phyloP scores from a whole-genome alignment of 2,329 filamentous ascomycete genomes.

The Dactylellina drechsleri region DNA sequence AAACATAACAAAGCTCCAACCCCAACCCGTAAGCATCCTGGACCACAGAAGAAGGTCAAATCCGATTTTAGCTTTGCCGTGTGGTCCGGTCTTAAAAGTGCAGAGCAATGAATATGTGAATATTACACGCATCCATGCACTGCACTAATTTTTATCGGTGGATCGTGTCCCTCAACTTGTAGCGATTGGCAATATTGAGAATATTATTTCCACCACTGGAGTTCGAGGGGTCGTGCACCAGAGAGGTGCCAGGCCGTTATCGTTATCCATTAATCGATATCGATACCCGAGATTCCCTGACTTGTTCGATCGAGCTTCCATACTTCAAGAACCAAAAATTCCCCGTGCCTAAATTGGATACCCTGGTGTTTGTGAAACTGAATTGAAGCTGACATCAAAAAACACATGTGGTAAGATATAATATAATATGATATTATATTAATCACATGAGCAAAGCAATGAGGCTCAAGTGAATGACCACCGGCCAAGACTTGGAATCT shows the following conservation, averaged over 20 bases:
- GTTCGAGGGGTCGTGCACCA: slow-evolving; percentile 4
- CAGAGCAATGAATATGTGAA: neutral
- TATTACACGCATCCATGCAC: neutral
- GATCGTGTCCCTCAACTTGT: too few relatives aligned
- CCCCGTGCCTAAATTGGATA: neutral
- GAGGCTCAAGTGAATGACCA: slow-evolving; percentile 12
- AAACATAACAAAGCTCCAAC: slow-evolving; percentile 22
- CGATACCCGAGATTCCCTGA: slow-evolving; percentile 14
- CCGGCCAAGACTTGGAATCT: neutral
- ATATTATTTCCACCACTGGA: neutral
- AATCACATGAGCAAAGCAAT: slow-evolving; percentile 6
- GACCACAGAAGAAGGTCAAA: slow-evolving; percentile 22
- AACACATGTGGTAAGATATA: neutral
- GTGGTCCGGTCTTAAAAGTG: neutral
- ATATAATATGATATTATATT: neutral
- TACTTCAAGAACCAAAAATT: neutral
- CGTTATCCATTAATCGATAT: neutral
- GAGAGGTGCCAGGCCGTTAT: too few relatives aligned
- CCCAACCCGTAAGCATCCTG: slow-evolving; percentile 18
- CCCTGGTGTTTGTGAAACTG: neutral
- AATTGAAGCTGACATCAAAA: neutral
- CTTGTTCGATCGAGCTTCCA: neutral
- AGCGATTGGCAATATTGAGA: too few relatives aligned
- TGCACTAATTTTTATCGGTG: neutral
- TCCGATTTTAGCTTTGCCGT: slow-evolving; percentile 9